phyloP scores from a whole-genome alignment of 2,329 filamentous ascomycete genomes.

The Epichloe gansuensis region DNA sequence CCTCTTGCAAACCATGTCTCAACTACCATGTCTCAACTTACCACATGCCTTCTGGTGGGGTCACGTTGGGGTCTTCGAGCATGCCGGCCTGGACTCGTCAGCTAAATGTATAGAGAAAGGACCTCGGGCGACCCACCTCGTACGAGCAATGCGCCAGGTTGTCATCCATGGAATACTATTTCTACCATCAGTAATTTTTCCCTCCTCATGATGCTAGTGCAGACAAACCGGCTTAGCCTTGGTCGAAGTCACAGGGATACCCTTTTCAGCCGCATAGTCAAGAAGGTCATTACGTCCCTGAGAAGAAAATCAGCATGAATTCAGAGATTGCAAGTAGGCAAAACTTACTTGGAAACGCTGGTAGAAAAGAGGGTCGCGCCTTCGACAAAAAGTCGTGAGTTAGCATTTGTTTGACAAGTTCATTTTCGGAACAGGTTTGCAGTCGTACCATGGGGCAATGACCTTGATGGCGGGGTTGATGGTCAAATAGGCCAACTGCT shows the following conservation, averaged over 20 bases:
- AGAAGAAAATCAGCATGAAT: neutral
- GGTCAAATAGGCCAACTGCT: neutral
- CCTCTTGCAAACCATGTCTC: neutral
- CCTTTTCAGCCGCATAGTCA: conserved; percentile 1
- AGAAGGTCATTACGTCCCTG: conserved; percentile 3
- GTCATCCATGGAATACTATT: conserved; percentile 3
- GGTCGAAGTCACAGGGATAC: conserved; percentile 4
- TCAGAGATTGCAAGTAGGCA: neutral
- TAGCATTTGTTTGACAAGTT: neutral
- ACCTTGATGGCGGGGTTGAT: conserved; percentile 1
- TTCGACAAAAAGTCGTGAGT: neutral
- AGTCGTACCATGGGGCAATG: conserved; percentile 2
- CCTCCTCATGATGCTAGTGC: neutral
- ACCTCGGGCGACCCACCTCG: neutral
- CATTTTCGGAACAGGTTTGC: neutral
- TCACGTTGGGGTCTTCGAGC: neutral
- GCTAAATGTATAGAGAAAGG: neutral
- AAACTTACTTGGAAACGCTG: neutral
- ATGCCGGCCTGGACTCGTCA: conserved; percentile 1
- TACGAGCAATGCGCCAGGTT: conserved; percentile 4
- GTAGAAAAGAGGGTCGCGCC: conserved; percentile 3
- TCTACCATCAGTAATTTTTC: neutral
- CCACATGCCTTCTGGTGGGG: neutral
- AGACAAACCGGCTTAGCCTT: conserved; percentile 1
- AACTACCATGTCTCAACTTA: neutral